Conservation (phyloP, 164 flowering plant species). For the Dillenia suffruticosa region DNA sequence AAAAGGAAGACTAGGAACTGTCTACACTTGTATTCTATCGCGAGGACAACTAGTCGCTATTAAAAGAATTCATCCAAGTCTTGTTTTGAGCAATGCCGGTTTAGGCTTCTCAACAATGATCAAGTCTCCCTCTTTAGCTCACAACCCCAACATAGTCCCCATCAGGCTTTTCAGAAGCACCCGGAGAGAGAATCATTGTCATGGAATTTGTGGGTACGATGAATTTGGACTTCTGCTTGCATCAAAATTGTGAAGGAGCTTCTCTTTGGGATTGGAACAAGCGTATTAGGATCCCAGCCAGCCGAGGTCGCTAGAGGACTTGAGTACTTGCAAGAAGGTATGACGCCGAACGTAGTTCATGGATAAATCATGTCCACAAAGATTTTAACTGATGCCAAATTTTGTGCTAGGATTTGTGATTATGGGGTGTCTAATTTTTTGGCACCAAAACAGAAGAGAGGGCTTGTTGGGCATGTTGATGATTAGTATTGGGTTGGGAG, state of each 20-base stretch:
- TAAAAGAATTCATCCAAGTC: conserved; percentile 54
- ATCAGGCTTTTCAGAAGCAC: conserved; percentile 72
- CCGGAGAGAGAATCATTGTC: conserved; percentile 74
- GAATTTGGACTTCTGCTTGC: conserved; percentile 60
- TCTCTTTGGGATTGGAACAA: conserved; percentile 45
- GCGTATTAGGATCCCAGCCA: conserved; percentile 55
- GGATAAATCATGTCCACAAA: conserved; percentile 74
- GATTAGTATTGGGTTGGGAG: conserved; percentile 54
- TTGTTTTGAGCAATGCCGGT: conserved; percentile 58
- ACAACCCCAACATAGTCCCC: conserved; percentile 63
- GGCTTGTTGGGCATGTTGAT: conserved; percentile 62
- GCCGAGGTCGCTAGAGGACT: conserved; percentile 67
- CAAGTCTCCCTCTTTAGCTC: conserved; percentile 51
- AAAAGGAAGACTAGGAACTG: conserved; percentile 58
- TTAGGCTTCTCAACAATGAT: conserved; percentile 49
- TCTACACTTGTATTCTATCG: conserved; percentile 41
- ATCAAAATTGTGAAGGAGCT: conserved; percentile 35
- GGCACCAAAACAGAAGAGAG: conserved; percentile 47
- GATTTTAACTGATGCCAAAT: conserved; percentile 47
- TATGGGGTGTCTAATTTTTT: conserved; percentile 56
- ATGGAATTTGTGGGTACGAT: conserved; percentile 52
- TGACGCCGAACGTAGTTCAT: conserved; percentile 52
- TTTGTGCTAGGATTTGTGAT: conserved; percentile 55
- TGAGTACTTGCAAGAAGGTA: conserved; percentile 58
- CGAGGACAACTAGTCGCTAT: conserved; percentile 44